Evolutionary conservation across 805 yeast genomes (phyloP).

Genomic region (Wickerhamomyces rabaulensis): DNA sequence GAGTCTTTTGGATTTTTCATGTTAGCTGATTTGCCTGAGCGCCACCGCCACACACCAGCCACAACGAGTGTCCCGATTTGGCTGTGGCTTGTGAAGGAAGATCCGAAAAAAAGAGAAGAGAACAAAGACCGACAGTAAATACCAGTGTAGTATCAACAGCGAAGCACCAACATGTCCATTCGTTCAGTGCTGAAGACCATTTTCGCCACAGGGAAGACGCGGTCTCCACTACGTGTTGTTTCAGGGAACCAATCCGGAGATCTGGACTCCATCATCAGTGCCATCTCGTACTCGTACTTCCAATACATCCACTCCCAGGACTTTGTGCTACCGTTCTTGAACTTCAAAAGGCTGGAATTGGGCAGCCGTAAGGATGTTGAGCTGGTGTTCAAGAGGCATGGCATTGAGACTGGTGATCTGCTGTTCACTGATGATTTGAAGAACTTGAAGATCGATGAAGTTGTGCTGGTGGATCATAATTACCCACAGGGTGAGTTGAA

Average conservation of each 20-base stretch:
- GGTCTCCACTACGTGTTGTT: background rate
- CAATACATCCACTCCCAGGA: slow-evolving; percentile 26
- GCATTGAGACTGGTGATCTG: slow-evolving; percentile 44
- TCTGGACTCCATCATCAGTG: slow-evolving; percentile 79
- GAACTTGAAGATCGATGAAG: slow-evolving; percentile 22
- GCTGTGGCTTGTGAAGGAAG: too few relatives aligned
- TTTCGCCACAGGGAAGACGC: background rate
- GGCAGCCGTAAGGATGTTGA: slow-evolving; percentile 66
- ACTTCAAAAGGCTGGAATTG: slow-evolving; percentile 65
- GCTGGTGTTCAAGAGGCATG: slow-evolving; percentile 41
- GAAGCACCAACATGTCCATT: background rate
- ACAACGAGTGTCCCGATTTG: too few relatives aligned
- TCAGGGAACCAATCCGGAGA: slow-evolving; percentile 85
- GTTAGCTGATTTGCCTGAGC: too few relatives aligned
- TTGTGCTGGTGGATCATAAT: slow-evolving; percentile 83
- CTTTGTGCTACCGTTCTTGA: slow-evolving; percentile 61
- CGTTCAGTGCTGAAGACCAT: background rate
- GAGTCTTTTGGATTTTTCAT: too few relatives aligned
- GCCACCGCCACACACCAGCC: too few relatives aligned
- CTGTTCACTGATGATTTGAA: slow-evolving; percentile 65
- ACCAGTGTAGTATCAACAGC: too few relatives aligned
- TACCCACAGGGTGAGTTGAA: slow-evolving; percentile 45
- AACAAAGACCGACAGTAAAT: too few relatives aligned
- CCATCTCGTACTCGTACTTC: slow-evolving; percentile 68
- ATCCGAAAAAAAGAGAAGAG: too few relatives aligned